Evolutionary conservation across 2,329 filamentous ascomycete species (phyloP).

Genomic region (Stemphylium beticola): DNA sequence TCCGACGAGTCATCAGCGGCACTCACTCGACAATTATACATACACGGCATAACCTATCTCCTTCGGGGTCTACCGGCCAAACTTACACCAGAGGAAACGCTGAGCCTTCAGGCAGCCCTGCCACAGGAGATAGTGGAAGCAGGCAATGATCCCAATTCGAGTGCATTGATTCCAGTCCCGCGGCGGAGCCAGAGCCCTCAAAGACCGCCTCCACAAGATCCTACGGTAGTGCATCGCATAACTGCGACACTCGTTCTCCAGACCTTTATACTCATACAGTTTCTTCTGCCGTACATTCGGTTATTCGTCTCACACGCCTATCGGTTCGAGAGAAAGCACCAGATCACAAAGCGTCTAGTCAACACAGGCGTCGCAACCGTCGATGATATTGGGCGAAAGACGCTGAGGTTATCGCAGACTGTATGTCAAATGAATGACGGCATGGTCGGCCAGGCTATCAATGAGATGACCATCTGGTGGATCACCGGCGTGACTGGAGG

Average conservation of each 20-base stretch:
- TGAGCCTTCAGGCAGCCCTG: constrained; percentile 60
- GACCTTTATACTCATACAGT: constrained; percentile 64
- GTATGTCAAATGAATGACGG: constrained; percentile 69
- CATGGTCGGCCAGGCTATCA: constrained; percentile 64
- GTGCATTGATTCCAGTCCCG: constrained; percentile 23
- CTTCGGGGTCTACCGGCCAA: constrained; percentile 67
- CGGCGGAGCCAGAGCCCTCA: constrained; percentile 10
- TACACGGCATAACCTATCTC: constrained; percentile 68
- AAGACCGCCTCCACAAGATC: constrained; percentile 22
- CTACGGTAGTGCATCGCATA: constrained; percentile 64
- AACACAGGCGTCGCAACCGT: constrained; percentile 60
- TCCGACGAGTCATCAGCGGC: constrained; percentile 44
- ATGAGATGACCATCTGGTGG: constrained; percentile 65
- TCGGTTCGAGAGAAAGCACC: constrained; percentile 70
- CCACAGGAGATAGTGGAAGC: constrained; percentile 45
- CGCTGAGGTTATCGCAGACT: constrained; percentile 60
- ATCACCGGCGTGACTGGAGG: constrained; percentile 69
- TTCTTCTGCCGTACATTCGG: constrained; percentile 67
- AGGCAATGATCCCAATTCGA: constrained; percentile 17
- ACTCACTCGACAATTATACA: constrained; percentile 67
- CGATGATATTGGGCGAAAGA: constrained; percentile 60
- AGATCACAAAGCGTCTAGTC: constrained; percentile 65
- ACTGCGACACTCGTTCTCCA: constrained; percentile 64
- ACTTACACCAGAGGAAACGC: constrained; percentile 61
- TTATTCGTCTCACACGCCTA: constrained; percentile 61